Conservation (phyloP, 768 basidiomycete species). For the Tulasnella sp. region DNA sequence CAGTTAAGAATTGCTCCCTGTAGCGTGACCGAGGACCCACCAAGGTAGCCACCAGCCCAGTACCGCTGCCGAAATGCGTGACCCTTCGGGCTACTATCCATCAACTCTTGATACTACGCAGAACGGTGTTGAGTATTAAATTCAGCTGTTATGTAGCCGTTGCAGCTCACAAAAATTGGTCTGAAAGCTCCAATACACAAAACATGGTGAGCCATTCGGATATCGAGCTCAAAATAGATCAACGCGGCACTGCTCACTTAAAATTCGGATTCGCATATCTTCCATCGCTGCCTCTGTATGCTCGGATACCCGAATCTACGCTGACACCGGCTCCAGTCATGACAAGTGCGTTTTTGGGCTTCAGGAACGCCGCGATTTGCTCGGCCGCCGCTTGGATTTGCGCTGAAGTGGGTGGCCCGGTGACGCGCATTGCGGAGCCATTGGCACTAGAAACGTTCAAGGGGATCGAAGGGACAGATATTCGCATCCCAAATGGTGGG, state of each 20-base stretch:
- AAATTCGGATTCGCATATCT: slow-evolving; percentile 90
- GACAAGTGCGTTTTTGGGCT: slow-evolving; percentile 66
- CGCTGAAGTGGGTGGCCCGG: slow-evolving; percentile 47
- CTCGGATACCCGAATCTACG: slow-evolving; percentile 93
- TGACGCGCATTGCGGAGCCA: slow-evolving; percentile 31
- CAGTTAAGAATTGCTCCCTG: neutral
- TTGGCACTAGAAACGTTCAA: slow-evolving; percentile 50
- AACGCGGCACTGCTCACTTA: slow-evolving; percentile 56
- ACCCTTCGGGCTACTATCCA: slow-evolving; percentile 71
- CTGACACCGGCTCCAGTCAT: slow-evolving; percentile 93
- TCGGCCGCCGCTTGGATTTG: slow-evolving; percentile 57
- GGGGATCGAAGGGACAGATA: slow-evolving; percentile 79
- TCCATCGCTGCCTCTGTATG: slow-evolving; percentile 88
- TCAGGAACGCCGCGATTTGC: slow-evolving; percentile 66
- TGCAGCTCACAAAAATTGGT: slow-evolving; percentile 57
- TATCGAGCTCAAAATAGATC: neutral
- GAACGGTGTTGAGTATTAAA: neutral
- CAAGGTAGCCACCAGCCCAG: slow-evolving; percentile 78
- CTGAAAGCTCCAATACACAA: slow-evolving; percentile 42
- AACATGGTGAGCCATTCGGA: neutral
- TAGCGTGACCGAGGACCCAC: neutral
- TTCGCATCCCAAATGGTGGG: slow-evolving; percentile 55
- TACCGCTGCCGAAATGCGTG: slow-evolving; percentile 83
- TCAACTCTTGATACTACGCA: slow-evolving; percentile 72
- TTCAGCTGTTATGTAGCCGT: slow-evolving; percentile 36